Conservation (phyloP, 2,329 filamentous ascomycete genomes). For the Aspergillus sergii region DNA sequence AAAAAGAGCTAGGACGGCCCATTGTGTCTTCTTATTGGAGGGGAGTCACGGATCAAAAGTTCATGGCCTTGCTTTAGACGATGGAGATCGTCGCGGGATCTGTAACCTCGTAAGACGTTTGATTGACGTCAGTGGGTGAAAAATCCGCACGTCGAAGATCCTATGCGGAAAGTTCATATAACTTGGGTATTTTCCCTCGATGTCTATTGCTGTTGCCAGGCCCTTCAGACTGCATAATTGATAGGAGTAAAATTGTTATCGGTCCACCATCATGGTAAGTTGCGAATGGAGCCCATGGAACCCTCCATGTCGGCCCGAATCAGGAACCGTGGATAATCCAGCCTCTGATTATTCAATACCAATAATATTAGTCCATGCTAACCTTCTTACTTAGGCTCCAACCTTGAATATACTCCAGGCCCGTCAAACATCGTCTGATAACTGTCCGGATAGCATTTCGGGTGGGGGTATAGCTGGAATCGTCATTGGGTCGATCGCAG, state of each 20-base stretch:
- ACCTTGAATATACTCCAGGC: constrained; percentile 20
- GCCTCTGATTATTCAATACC: not conserved
- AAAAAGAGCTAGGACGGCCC: not conserved
- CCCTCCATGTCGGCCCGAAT: constrained; percentile 3
- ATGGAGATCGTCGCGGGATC: constrained; percentile 8
- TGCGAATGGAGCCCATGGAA: not conserved
- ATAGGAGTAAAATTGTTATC: not conserved
- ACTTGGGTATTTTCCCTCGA: not conserved
- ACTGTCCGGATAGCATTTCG: constrained; percentile 31
- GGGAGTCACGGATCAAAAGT: not conserved
- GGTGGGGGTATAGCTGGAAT: constrained; percentile 44
- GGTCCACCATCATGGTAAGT: constrained; percentile 1
- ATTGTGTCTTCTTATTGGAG: not conserved
- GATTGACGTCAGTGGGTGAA: constrained; percentile 17
- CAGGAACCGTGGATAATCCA: constrained; percentile 6
- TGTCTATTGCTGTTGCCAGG: not conserved
- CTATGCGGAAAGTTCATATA: not conserved
- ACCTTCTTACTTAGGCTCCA: constrained; percentile 21
- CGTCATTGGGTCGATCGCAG: constrained; percentile 43
- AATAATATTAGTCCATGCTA: not conserved
- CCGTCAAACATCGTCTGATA: constrained; percentile 25
- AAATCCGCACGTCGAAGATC: not conserved
- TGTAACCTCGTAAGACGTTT: constrained; percentile 7
- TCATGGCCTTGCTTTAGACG: not conserved
- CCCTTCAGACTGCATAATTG: not conserved